Evolutionary conservation across 179 eudicot species (phyloP).

Genomic region (Nepenthes alata): DNA sequence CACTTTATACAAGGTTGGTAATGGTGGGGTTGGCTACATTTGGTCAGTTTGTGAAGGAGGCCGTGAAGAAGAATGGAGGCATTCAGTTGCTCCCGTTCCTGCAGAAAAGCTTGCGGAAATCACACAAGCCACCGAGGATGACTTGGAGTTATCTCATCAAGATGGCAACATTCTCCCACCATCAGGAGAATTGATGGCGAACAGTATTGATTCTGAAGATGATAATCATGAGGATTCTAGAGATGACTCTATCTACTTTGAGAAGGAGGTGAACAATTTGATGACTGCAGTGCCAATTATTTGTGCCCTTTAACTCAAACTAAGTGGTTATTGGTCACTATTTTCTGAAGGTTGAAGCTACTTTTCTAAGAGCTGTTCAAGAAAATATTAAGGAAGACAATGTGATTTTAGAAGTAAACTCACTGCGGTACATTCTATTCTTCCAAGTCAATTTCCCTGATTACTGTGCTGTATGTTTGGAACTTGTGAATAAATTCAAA

Average conservation of each 20-base stretch:
- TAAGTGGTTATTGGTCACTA: conserved; percentile 2
- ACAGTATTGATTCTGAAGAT: conserved; percentile 40
- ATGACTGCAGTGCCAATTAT: conserved; percentile 1
- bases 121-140: conserved; percentile 31
- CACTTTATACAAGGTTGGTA: conserved; percentile 50
- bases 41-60: conserved; percentile 74
- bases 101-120: conserved; percentile 61
- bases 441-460: not conserved
- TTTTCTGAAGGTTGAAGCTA: conserved; percentile 68
- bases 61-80: conserved; percentile 76
- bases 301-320: not conserved
- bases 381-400: conserved; percentile 61
- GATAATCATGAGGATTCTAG: conserved; percentile 37
- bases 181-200: conserved; percentile 60
- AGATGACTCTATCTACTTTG: conserved; percentile 53
- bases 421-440: conserved; percentile 50
- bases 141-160: conserved; percentile 28
- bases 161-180: conserved; percentile 47
- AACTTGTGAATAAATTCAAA: no score
- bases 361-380: conserved; percentile 76
- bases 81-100: conserved; percentile 93
- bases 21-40: conserved; percentile 76
- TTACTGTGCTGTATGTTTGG: no score
- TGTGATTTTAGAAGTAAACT: conserved; percentile 76
- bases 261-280: conserved; percentile 55